These are phyloP conservation scores for Cenchrus fungigraminus DNA, from an alignment of 176 grass and related monocot species.

Conservation along the genomic window DNA sequence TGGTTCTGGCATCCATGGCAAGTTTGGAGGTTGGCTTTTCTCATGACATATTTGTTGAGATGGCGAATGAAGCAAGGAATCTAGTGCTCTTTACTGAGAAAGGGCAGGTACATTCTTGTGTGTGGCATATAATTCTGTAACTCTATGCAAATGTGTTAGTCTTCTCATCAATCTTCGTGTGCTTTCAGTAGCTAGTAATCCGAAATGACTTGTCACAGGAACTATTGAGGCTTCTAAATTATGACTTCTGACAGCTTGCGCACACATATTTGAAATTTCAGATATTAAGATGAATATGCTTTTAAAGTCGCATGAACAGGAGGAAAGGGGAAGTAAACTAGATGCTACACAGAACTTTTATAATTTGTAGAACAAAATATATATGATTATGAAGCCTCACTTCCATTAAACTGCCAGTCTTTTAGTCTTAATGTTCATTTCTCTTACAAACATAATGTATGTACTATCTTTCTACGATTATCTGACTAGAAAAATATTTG, in stretches of 20 bases:
- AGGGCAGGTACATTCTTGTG: slow-evolving; percentile 69
- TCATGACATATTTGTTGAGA: slow-evolving; percentile 99
- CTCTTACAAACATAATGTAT: slow-evolving; percentile 23
- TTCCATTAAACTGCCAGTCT: background rate
- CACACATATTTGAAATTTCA: background rate
- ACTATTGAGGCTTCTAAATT: slow-evolving; percentile 18
- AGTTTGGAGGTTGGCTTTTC: slow-evolving; percentile 97
- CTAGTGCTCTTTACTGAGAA: slow-evolving; percentile 94
- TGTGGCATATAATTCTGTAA: background rate
- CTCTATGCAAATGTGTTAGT: slow-evolving; percentile 6
- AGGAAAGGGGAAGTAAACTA: slow-evolving; percentile 13
- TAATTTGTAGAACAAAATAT: background rate
- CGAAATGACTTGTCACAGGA: background rate
- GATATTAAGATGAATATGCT: background rate
- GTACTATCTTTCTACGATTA: background rate
- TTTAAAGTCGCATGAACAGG: background rate
- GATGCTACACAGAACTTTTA: slow-evolving; percentile 18
- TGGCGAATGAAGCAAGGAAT: slow-evolving; percentile 87
- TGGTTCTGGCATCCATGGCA: slow-evolving; percentile 94
- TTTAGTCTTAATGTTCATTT: slow-evolving; percentile 13
- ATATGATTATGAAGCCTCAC: slow-evolving; percentile 24
- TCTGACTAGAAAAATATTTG: slow-evolving; percentile 31
- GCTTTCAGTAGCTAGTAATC: slow-evolving; percentile 21
- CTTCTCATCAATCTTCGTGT: slow-evolving; percentile 22
- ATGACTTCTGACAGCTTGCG: slow-evolving; percentile 3